Evolutionary conservation across 2,329 filamentous ascomycete species (phyloP).

Genomic region (Aspergillus aculeatinus): DNA sequence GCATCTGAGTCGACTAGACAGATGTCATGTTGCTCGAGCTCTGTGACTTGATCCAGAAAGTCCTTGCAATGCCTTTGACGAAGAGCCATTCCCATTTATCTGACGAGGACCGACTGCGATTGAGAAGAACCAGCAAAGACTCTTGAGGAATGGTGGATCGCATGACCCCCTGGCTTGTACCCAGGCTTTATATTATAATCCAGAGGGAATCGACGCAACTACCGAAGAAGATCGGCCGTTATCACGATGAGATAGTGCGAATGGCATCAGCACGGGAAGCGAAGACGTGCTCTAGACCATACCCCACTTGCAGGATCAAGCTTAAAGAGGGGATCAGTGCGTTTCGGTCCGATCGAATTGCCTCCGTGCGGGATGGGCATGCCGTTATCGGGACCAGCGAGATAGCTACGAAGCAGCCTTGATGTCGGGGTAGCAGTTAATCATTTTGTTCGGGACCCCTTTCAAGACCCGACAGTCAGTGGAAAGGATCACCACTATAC

Average conservation of each 20-base stretch:
- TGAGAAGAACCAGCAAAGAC: not conserved
- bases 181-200: not conserved
- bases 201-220: not conserved
- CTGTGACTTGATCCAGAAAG: not conserved
- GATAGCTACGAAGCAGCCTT: no score
- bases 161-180: not conserved
- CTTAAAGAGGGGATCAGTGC: not conserved
- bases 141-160: no score
- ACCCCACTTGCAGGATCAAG: not conserved
- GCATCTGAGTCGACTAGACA: not conserved
- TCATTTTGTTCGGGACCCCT: no score
- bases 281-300: constrained; percentile 6
- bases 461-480: not conserved
- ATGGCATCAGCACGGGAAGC: constrained; percentile 8
- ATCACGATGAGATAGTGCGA: not conserved
- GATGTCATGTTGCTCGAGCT: not conserved
- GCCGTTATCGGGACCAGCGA: not conserved
- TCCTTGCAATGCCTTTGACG: not conserved
- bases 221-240: not conserved
- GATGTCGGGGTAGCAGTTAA: no score
- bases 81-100: not conserved
- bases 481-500: not conserved
- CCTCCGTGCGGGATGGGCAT: not conserved
- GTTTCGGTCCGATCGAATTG: not conserved
- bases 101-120: not conserved